Evolutionary conservation across 306 rosid species (phyloP).

Genomic region (Dryas octopetala): DNA sequence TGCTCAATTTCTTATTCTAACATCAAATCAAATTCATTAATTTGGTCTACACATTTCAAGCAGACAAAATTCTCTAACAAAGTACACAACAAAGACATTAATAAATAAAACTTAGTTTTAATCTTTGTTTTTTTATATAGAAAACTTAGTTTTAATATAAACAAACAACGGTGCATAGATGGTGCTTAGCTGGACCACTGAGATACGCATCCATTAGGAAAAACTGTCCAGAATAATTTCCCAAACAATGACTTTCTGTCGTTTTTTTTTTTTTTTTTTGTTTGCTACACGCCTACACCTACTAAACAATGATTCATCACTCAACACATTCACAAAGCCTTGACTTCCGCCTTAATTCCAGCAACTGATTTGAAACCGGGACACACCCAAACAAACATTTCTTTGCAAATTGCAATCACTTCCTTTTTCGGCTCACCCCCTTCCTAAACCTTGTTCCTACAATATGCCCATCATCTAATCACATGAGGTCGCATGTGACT

Average conservation of each 20-base stretch:
- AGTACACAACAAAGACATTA: background rate
- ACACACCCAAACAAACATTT: slow-evolving; percentile 1
- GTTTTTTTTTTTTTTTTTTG: background rate
- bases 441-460: background rate
- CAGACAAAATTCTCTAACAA: no score
- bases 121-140: no score
- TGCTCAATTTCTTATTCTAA: no score
- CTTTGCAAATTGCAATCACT: background rate
- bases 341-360: slow-evolving; percentile 37
- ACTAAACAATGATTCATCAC: slow-evolving; percentile 15
- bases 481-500: slow-evolving; percentile 9
- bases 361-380: slow-evolving; percentile 16
- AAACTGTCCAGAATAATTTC: slow-evolving; percentile 11
- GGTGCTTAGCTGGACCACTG: background rate
- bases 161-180: background rate
- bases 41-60: no score
- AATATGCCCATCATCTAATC: background rate
- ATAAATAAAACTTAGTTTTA: background rate
- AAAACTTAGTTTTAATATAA: no score
- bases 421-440: background rate
- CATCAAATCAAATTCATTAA: no score
- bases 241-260: background rate
- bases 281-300: background rate
- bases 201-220: slow-evolving; percentile 2
- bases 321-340: slow-evolving; percentile 33